A percentile compares a stretch with the other conserved stretches of the same genome.
Evolutionary conservation across 2,329 filamentous ascomycete species (phyloP).

Genomic region (Beauveria brongniartii): DNA sequence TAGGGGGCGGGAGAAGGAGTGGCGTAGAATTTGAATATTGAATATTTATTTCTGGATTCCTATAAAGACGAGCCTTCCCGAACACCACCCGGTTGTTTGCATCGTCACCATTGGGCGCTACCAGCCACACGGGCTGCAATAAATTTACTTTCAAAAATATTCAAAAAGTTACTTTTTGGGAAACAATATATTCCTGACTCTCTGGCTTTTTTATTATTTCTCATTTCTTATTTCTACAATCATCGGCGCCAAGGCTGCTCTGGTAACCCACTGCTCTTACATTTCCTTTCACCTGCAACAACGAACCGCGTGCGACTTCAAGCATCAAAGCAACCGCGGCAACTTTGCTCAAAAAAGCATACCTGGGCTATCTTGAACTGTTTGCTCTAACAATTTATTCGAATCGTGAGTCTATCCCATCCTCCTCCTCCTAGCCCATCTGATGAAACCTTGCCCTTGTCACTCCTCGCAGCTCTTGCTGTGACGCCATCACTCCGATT

Average conservation of each 20-base stretch:
- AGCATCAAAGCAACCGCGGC: neutral
- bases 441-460: neutral
- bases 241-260: neutral
- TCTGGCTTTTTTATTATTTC: neutral
- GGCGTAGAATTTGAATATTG: neutral
- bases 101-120: neutral
- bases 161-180: neutral
- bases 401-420: neutral
- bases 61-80: neutral
- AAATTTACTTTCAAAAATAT: neutral
- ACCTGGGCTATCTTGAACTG: no score
- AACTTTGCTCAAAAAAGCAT: neutral
- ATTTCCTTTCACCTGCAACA: neutral
- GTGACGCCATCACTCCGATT: neutral
- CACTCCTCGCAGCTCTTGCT: no score
- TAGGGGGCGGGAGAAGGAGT: neutral
- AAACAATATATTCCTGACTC: neutral
- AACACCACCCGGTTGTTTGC: neutral
- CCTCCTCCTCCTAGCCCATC: neutral
- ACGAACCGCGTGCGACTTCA: neutral
- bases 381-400: neutral
- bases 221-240: neutral
- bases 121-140: neutral
- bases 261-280: neutral
- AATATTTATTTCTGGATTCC: neutral